Evolutionary conservation across 2,329 filamentous ascomycete genomes (phyloP).

Genomic region (Aspergillus fischeri): DNA sequence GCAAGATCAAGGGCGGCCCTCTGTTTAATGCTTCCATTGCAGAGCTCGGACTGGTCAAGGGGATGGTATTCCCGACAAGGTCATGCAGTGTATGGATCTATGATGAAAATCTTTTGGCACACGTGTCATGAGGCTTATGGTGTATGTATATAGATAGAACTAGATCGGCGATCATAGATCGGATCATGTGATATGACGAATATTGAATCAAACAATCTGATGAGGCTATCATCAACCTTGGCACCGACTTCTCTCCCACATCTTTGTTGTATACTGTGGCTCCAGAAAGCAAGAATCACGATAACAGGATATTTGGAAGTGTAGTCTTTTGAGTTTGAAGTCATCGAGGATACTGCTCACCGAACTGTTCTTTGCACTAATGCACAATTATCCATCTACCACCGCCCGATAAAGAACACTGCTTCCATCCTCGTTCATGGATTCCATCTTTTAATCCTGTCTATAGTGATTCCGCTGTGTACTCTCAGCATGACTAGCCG

Average conservation of each 20-base stretch:
- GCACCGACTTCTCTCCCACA: background rate
- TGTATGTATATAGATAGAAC: background rate
- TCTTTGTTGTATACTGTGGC: background rate
- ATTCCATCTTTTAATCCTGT: background rate
- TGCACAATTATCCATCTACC: background rate
- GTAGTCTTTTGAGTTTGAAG: background rate
- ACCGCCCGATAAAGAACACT: background rate
- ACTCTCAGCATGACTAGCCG: conserved; percentile 16
- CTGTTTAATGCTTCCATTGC: conserved; percentile 13
- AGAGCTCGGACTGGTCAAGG: conserved; percentile 5
- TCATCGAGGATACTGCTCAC: background rate
- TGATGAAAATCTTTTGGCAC: conserved; percentile 3
- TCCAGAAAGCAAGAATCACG: background rate
- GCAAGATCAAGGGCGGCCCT: conserved; percentile 10
- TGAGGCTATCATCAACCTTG: background rate
- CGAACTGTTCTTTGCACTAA: background rate
- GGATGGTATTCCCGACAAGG: conserved; percentile 5
- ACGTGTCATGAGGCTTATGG: background rate
- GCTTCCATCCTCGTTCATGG: background rate
- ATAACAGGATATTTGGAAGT: background rate
- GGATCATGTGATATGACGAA: background rate
- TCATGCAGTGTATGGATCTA: conserved; percentile 2
- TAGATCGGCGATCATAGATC: background rate
- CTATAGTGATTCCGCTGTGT: background rate
- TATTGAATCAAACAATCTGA: background rate